These are phyloP conservation scores for Ceratocystis colombiana DNA, from an alignment of 2,329 filamentous ascomycete species.

Conservation along the genomic window DNA sequence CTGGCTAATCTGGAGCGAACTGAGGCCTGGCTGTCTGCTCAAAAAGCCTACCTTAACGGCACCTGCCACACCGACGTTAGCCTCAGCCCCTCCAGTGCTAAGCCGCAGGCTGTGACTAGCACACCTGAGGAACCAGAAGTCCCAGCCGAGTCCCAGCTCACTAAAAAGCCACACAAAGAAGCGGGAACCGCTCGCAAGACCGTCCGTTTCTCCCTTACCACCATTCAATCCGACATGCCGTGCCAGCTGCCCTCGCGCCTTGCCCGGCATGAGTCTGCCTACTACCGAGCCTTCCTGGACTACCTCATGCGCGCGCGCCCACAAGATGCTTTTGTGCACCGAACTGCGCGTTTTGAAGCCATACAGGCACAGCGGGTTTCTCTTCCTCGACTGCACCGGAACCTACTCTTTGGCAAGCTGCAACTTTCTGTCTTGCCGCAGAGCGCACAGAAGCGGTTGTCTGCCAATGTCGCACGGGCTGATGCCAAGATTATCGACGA, in stretches of 20 bases:
- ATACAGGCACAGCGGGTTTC: conserved; percentile 74
- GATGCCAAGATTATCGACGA: conserved; percentile 58
- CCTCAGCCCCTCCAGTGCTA: conserved; percentile 25
- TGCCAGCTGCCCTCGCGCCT: conserved; percentile 45
- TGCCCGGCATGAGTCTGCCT: conserved; percentile 58
- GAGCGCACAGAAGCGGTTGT: conserved; percentile 61
- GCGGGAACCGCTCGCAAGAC: conserved; percentile 42
- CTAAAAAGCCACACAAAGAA: neutral
- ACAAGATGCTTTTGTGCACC: conserved; percentile 73
- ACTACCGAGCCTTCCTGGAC: conserved; percentile 78
- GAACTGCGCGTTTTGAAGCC: conserved; percentile 75
- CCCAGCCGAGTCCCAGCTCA: neutral
- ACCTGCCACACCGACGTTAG: conserved; percentile 43
- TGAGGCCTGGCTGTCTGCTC: conserved; percentile 73
- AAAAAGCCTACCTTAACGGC: conserved; percentile 64
- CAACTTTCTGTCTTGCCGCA: conserved; percentile 60
- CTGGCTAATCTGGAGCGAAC: conserved; percentile 74
- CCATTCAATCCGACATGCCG: conserved; percentile 39
- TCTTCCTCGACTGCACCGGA: conserved; percentile 60
- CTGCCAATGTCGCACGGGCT: conserved; percentile 61
- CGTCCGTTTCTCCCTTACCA: conserved; percentile 59
- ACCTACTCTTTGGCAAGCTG: conserved; percentile 76
- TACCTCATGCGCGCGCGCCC: conserved; percentile 55
- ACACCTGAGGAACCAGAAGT: neutral
- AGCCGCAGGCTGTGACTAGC: neutral